These are phyloP conservation scores for Cyamopsis tetragonoloba DNA, from an alignment of 306 rosid genomes.

Conservation along the genomic window DNA sequence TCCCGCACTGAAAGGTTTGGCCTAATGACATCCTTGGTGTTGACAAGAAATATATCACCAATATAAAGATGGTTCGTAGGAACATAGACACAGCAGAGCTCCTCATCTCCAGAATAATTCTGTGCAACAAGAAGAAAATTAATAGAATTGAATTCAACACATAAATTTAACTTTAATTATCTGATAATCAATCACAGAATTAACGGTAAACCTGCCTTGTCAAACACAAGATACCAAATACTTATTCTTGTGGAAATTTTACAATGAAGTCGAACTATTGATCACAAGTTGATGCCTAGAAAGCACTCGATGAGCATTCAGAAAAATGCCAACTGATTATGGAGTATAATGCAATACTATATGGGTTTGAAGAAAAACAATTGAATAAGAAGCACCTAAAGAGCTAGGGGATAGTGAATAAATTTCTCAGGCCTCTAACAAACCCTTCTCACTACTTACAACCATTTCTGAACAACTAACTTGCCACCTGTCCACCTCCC, in stretches of 20 bases:
- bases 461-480: too few species aligned
- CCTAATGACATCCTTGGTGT: slow-evolving; percentile 75
- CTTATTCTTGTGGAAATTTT: not conserved
- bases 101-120: slow-evolving; percentile 92
- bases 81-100: slow-evolving; percentile 91
- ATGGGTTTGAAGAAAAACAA: not conserved
- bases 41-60: slow-evolving; percentile 87
- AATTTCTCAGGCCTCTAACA: too few species aligned
- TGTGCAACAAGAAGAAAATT: slow-evolving; percentile 33
- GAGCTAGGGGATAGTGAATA: too few species aligned
- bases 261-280: not conserved
- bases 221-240: not conserved
- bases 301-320: slow-evolving; percentile 13
- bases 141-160: slow-evolving; percentile 8
- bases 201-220: not conserved
- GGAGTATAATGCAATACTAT: not conserved
- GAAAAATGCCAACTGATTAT: slow-evolving; percentile 10
- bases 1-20: slow-evolving; percentile 96
- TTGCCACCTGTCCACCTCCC: too few species aligned
- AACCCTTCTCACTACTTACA: too few species aligned
- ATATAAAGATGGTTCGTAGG: slow-evolving; percentile 97
- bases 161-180: not conserved
- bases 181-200: slow-evolving; percentile 10
- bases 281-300: not conserved
- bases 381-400: not conserved